These are phyloP conservation scores for Backusella parvicylindrica DNA, from an alignment of 192 early-diverging fungal species.

Conservation along the genomic window DNA sequence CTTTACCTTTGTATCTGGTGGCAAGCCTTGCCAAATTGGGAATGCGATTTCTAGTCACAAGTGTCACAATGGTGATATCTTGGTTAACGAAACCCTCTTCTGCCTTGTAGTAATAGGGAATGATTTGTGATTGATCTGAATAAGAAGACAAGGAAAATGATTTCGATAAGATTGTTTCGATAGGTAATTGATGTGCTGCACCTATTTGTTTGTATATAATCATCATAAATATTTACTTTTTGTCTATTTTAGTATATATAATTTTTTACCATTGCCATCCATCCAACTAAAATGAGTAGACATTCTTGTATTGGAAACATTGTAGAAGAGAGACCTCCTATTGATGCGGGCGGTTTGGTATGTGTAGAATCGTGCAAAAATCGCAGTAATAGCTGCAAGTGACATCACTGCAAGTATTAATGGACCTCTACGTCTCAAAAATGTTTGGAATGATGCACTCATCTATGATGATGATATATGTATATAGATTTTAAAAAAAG, in stretches of 20 bases:
- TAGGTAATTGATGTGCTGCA: constrained; percentile 24
- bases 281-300: constrained; percentile 9
- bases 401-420: constrained; percentile 21
- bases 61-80: constrained; percentile 53
- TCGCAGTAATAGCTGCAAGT: constrained; percentile 17
- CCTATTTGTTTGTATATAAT: neutral
- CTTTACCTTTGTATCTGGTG: constrained; percentile 42
- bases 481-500: neutral
- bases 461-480: neutral
- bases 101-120: constrained; percentile 50
- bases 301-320: neutral
- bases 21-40: constrained; percentile 43
- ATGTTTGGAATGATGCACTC: neutral
- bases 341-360: neutral
- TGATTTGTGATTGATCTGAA: constrained; percentile 51
- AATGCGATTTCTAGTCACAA: constrained; percentile 52
- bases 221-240: neutral
- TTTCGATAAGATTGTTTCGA: constrained; percentile 51
- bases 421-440: constrained; percentile 10
- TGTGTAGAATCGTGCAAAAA: neutral
- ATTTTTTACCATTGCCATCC: constrained; percentile 7
- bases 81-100: constrained; percentile 35
- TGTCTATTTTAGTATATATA: neutral
- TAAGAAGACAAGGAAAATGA: constrained; percentile 49
- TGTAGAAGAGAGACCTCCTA: neutral